Conservation (phyloP, 2,329 filamentous ascomycete genomes). For the Trichophyton equinum region DNA sequence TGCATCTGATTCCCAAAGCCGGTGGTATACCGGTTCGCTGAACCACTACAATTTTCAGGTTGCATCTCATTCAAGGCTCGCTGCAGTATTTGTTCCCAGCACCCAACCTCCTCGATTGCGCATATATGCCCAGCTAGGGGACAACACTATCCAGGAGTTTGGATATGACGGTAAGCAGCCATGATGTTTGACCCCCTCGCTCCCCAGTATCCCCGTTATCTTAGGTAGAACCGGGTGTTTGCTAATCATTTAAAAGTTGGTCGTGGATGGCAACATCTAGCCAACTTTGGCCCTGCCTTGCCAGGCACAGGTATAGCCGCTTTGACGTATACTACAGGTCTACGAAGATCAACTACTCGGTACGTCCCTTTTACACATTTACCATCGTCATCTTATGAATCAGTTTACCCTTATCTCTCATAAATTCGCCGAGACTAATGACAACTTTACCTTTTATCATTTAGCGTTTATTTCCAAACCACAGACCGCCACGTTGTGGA, state of each 20-base stretch:
- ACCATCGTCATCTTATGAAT: background rate
- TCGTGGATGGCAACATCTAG: background rate
- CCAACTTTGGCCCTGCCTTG: background rate
- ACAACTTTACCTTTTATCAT: background rate
- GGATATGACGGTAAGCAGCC: slow-evolving; percentile 2
- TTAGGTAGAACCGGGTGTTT: background rate
- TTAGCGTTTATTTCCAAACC: background rate
- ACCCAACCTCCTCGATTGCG: background rate
- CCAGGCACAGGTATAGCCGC: background rate
- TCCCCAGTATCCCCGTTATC: background rate
- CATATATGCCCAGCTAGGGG: slow-evolving; percentile 1
- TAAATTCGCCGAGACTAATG: background rate
- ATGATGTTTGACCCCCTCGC: background rate
- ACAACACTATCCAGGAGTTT: slow-evolving; percentile 1
- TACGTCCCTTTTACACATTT: background rate
- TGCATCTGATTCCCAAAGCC: background rate
- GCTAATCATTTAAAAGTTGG: background rate
- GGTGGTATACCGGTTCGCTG: background rate
- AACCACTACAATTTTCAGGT: background rate
- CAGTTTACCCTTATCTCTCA: background rate
- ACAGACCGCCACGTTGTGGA: background rate
- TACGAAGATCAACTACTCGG: background rate
- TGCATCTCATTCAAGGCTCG: background rate
- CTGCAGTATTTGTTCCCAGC: background rate
- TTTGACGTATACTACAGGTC: background rate